Percentiles rank a stretch among this genome's conserved stretches.
phyloP scores from a whole-genome alignment of 2,329 filamentous ascomycete species.

The Pseudogymnoascus sp. region DNA sequence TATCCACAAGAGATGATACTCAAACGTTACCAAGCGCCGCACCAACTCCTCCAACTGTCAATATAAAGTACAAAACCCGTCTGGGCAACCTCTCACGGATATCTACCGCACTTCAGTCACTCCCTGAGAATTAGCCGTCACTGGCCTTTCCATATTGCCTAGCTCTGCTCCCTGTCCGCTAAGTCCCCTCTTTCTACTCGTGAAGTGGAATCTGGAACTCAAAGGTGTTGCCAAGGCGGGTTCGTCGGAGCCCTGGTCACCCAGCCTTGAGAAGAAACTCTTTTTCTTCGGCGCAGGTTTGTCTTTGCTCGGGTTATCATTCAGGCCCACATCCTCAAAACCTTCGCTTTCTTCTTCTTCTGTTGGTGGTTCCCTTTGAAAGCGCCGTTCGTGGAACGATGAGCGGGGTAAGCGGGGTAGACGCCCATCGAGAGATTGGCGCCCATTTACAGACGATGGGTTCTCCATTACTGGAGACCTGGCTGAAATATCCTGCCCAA shows the following conservation, averaged over 20 bases:
- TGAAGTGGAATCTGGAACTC: constrained; percentile 55
- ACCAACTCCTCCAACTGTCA: background rate
- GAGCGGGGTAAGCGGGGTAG: constrained; percentile 54
- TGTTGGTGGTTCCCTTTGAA: constrained; percentile 53
- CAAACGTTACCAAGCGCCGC: background rate
- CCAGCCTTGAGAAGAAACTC: constrained; percentile 74
- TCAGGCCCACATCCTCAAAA: constrained; percentile 85
- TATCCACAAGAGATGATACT: background rate
- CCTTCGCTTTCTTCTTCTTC: constrained; percentile 71
- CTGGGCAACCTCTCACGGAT: background rate
- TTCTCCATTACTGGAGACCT: constrained; percentile 62
- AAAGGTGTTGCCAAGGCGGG: constrained; percentile 29
- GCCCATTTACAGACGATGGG: constrained; percentile 47
- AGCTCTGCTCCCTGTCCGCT: constrained; percentile 65
- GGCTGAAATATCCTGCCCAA: constrained; percentile 76
- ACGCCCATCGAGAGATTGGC: constrained; percentile 70
- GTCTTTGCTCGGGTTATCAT: constrained; percentile 60
- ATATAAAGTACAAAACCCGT: background rate
- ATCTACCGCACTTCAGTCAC: constrained; percentile 1
- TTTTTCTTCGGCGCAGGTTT: constrained; percentile 51
- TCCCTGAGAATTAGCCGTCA: constrained; percentile 14
- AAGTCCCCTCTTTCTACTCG: constrained; percentile 52
- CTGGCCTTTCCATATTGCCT: constrained; percentile 43
- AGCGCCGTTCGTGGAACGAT: constrained; percentile 47
- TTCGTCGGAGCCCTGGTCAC: constrained; percentile 43